Evolutionary conservation across 148 eudicot species (phyloP), one percentile per base, ranked within the genome.

Genomic region (Heliamphora exappendiculata): DNA sequence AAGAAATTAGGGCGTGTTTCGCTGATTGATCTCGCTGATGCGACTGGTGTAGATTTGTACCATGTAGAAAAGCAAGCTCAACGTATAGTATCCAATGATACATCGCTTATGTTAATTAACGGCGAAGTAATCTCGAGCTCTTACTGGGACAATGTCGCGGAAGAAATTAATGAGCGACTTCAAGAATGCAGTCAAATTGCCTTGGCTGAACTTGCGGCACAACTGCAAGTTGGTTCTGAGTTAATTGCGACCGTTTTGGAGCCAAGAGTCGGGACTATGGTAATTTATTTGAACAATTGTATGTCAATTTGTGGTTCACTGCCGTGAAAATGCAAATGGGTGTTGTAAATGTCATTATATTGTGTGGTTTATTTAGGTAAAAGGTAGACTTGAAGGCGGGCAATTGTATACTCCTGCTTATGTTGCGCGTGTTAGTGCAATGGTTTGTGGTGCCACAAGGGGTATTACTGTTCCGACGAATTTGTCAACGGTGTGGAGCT

Each of bases 331-430:
- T 50, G 24, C 10, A 70, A 63, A 67, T 42, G 73, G 53, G 54
- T n/a, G 24, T 55, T 53, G 41, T 50, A 3, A 74, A 37, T 45
- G 28, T 54, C 50, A 34, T 50, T 81, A 10, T 54, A 9, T 83
- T 73, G 66, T 75, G 60, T 62, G 73, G 51, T 76, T 37, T 76
- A 16, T 67, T 57, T 80, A 95, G 99, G 83, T 95, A 53, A 86
- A 95, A 87, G 98, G 97, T 66, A 88, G 96, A 82, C 97, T 95
- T 83, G 99, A 95, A 88, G 99, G 98, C 44, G 98, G 99, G 50
- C 99, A 93, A 44, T 75, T 95, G 73, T 95, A 93, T 72, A 93
- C 99, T 11, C 98, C 98, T 12, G 99, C 99, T 24, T 93, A 95
- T 84, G 93, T 95, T 82, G 90, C 88, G 22, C 94, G 97, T 77